These are phyloP conservation scores for Annona cherimola DNA, from an alignment of 164 flowering plant genomes.

Conservation along the genomic window DNA sequence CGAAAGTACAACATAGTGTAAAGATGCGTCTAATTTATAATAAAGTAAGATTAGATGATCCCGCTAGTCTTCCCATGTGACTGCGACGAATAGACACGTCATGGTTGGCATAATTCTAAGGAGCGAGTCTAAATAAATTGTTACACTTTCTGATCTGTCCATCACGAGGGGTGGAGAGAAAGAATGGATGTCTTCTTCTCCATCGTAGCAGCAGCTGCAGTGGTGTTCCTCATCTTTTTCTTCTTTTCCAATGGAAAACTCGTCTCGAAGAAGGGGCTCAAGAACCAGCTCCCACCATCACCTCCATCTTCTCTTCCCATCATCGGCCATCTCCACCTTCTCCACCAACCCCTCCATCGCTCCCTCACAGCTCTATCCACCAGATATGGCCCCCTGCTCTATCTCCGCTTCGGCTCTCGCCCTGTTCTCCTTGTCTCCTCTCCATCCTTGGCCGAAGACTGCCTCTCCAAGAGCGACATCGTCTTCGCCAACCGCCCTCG, in stretches of 20 bases:
- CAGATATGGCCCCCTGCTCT: slow-evolving; percentile 18
- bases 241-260: neutral
- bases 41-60: no score
- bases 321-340: slow-evolving; percentile 29
- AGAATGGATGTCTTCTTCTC: no score
- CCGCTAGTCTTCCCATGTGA: no score
- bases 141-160: no score
- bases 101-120: no score
- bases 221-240: neutral
- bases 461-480: slow-evolving; percentile 29
- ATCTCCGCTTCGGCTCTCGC: slow-evolving; percentile 28
- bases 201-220: no score
- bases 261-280: neutral
- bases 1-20: no score
- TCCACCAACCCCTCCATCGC: slow-evolving; percentile 26
- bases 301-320: slow-evolving; percentile 21
- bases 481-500: slow-evolving; percentile 32
- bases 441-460: slow-evolving; percentile 26
- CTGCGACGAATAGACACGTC: no score
- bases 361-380: slow-evolving; percentile 15
- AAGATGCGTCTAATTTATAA: no score
- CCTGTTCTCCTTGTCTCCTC: slow-evolving; percentile 29
- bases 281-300: slow-evolving; percentile 22
- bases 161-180: no score
- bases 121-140: no score